These are phyloP conservation scores for Tetracentron sinense DNA, from an alignment of 164 flowering plant genomes.

Conservation along the genomic window DNA sequence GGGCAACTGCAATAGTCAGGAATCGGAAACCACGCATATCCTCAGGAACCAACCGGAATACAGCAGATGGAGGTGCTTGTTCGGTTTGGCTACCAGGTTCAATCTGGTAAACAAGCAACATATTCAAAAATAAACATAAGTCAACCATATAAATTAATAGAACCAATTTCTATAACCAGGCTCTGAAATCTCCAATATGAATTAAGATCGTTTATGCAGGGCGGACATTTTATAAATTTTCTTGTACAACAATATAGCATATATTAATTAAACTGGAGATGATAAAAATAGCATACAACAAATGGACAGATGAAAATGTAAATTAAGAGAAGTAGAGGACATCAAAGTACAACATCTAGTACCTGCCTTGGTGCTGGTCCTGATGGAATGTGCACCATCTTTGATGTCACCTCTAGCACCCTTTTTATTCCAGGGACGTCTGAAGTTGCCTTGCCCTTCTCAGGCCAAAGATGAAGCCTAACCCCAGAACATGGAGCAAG, in stretches of 20 bases:
- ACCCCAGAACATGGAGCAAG: conserved; percentile 96
- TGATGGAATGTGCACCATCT: conserved; percentile 85
- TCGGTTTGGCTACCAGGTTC: conserved; percentile 99
- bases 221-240: not conserved
- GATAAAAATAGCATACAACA: not conserved
- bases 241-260: not conserved
- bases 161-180: not conserved
- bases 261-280: not conserved
- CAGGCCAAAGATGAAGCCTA: conserved; percentile 93
- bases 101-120: conserved; percentile 41
- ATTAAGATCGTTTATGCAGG: too few species aligned
- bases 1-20: conserved; percentile 93
- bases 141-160: not conserved
- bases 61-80: conserved; percentile 92
- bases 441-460: conserved; percentile 48
- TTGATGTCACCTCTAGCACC: conserved; percentile 79
- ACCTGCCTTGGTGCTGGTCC: conserved; percentile 99
- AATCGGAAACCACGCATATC: conserved; percentile 87
- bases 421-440: conserved; percentile 40
- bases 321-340: not conserved
- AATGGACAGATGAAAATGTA: not conserved
- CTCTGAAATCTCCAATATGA: not conserved
- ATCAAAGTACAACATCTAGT: conserved; percentile 18
- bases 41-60: conserved; percentile 59
- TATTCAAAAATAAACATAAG: not conserved